Percentiles rank a stretch among this genome's conserved stretches.
Evolutionary conservation across 345 rosid species (phyloP).

Genomic region (Fremontodendron californicum): DNA sequence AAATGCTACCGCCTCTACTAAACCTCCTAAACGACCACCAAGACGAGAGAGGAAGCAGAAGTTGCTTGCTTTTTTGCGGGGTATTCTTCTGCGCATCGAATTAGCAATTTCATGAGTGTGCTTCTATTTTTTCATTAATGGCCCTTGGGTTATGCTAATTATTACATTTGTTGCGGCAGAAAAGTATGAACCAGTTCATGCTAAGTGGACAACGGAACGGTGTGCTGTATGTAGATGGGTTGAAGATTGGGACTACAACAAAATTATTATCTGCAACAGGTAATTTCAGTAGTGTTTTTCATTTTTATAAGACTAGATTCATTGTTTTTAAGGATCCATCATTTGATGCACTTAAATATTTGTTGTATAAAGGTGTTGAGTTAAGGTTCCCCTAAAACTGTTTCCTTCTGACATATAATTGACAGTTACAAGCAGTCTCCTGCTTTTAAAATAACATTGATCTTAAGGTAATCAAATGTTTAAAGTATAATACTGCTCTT

Average conservation of each 20-base stretch:
- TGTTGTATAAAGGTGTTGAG: not conserved
- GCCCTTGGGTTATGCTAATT: conserved; percentile 7
- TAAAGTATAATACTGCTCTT: not conserved
- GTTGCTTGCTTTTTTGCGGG: conserved; percentile 71
- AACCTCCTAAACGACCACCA: conserved; percentile 70
- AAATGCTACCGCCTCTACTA: conserved; percentile 43
- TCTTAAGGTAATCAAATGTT: not conserved
- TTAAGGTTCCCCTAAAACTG: not conserved
- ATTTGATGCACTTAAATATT: not conserved
- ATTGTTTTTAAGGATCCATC: conserved; percentile 6
- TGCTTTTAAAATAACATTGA: not conserved
- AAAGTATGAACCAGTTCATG: conserved; percentile 67
- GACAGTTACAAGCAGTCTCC: not conserved
- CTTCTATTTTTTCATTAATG: not conserved
- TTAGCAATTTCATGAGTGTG: conserved; percentile 9
- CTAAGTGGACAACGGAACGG: conserved; percentile 96
- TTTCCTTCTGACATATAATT: not conserved
- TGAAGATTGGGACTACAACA: conserved; percentile 99
- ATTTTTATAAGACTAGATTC: conserved; percentile 7
- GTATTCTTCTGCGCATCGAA: conserved; percentile 29
- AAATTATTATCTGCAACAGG: conserved; percentile 97
- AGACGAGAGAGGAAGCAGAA: conserved; percentile 75
- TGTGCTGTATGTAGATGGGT: conserved; percentile 99
- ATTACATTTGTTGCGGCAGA: conserved; percentile 38
- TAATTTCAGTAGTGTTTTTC: conserved; percentile 24